Evolutionary conservation across 2,329 filamentous ascomycete genomes (phyloP).

Genomic region (Colletotrichum kahawae): DNA sequence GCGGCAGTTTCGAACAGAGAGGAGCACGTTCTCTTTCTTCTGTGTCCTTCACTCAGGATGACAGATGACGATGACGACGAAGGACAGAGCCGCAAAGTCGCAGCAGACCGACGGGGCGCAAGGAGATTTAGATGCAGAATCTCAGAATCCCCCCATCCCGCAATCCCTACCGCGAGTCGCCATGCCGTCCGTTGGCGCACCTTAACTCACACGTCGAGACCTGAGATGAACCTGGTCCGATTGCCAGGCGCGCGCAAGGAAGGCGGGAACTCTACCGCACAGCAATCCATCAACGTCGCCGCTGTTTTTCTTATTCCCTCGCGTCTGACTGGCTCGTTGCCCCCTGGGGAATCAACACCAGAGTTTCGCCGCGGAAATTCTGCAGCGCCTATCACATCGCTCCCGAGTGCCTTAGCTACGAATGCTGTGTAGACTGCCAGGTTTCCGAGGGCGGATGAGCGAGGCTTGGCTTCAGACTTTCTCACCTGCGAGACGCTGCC

Average conservation of each 20-base stretch:
- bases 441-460: background rate
- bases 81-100: background rate
- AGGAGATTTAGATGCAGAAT: background rate
- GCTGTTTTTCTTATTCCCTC: background rate
- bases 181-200: background rate
- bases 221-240: conserved; percentile 21
- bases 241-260: background rate
- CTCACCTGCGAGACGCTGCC: background rate
- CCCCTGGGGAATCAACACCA: background rate
- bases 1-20: background rate
- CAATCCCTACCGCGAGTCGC: background rate
- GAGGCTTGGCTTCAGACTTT: background rate
- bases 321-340: background rate
- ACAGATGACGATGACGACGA: background rate
- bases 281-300: background rate
- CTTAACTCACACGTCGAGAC: background rate
- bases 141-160: background rate
- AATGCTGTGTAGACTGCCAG: background rate
- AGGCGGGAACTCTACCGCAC: background rate
- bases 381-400: background rate
- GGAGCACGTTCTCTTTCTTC: background rate
- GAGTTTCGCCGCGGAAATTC: background rate
- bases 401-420: background rate
- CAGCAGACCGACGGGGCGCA: background rate
- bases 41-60: background rate